phyloP scores from a whole-genome alignment of 805 yeast species.

The Teunomyces gatunensis region DNA sequence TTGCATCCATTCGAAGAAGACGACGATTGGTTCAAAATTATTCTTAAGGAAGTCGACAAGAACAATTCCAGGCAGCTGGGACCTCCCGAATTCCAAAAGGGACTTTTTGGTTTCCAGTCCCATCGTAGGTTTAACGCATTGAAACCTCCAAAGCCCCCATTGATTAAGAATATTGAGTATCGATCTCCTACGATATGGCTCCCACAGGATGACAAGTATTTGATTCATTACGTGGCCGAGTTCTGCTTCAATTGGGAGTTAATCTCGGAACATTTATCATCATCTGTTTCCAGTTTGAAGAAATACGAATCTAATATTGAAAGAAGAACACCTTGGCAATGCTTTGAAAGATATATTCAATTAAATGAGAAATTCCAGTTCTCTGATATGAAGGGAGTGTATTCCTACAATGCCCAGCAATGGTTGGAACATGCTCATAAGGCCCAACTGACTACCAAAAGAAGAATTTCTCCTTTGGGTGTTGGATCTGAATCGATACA shows the following conservation, averaged over 20 bases:
- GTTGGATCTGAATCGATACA: slow-evolving; percentile 92
- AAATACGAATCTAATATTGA: slow-evolving; percentile 85
- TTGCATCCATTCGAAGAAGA: slow-evolving; percentile 64
- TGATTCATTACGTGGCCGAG: slow-evolving; percentile 79
- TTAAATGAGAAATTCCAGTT: slow-evolving; percentile 85
- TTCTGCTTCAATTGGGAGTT: slow-evolving; percentile 92
- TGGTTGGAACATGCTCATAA: slow-evolving; percentile 93
- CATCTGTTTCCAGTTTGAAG: slow-evolving; percentile 53
- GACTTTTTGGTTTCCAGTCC: slow-evolving; percentile 52
- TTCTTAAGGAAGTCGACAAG: slow-evolving; percentile 40
- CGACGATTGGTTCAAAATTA: slow-evolving; percentile 57
- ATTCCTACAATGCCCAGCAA: slow-evolving; percentile 77
- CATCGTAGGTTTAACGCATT: slow-evolving; percentile 59
- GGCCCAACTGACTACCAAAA: slow-evolving; percentile 81
- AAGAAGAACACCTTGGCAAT: slow-evolving; percentile 97
- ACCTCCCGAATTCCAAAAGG: slow-evolving; percentile 50
- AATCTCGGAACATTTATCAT: slow-evolving; percentile 75
- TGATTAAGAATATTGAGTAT: slow-evolving; percentile 70
- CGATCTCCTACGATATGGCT: slow-evolving; percentile 95
- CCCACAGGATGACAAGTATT: slow-evolving; percentile 84
- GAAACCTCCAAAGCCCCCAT: slow-evolving; percentile 91
- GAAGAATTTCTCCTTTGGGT: slow-evolving; percentile 88
- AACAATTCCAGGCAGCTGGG: slow-evolving; percentile 13
- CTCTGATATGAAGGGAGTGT: slow-evolving; percentile 81
- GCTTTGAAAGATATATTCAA: slow-evolving; percentile 94